phyloP scores from a whole-genome alignment of 805 yeast genomes.

The Candida glaebosa region DNA sequence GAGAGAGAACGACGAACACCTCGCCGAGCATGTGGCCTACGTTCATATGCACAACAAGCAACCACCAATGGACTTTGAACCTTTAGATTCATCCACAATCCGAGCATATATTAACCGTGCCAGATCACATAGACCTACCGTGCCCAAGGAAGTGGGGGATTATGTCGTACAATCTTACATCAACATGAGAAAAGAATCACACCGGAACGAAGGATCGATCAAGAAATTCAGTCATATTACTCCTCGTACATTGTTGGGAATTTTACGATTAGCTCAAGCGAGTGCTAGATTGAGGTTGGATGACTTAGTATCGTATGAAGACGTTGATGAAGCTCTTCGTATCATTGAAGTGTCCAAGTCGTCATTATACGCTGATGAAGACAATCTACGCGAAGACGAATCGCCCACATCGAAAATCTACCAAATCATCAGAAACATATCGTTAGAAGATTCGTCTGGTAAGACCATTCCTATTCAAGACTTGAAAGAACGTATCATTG shows the following conservation, averaged over 20 bases:
- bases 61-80: constrained; percentile 72
- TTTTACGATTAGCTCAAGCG: constrained; percentile 91
- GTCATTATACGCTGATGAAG: constrained; percentile 57
- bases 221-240: constrained; percentile 88
- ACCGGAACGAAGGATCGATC: constrained; percentile 69
- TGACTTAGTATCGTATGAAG: constrained; percentile 64
- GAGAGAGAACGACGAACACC: constrained; percentile 72
- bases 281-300: constrained; percentile 85
- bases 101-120: constrained; percentile 89
- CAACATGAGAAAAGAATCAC: constrained; percentile 88
- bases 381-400: constrained; percentile 54
- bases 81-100: constrained; percentile 73
- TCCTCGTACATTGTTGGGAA: constrained; percentile 90
- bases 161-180: constrained; percentile 84
- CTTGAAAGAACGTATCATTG: constrained; percentile 62
- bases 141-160: constrained; percentile 79
- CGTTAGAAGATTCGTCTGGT: constrained; percentile 33
- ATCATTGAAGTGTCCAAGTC: constrained; percentile 83
- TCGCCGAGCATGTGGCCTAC: constrained; percentile 91
- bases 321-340: constrained; percentile 94
- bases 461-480: constrained; percentile 40
- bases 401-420: constrained; percentile 67
- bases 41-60: constrained; percentile 93
- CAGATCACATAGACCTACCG: constrained; percentile 77
- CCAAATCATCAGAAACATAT: constrained; percentile 63